These are phyloP conservation scores for Calonectria hawksworthii DNA, from an alignment of 2,329 filamentous ascomycete genomes.

Conservation along the genomic window DNA sequence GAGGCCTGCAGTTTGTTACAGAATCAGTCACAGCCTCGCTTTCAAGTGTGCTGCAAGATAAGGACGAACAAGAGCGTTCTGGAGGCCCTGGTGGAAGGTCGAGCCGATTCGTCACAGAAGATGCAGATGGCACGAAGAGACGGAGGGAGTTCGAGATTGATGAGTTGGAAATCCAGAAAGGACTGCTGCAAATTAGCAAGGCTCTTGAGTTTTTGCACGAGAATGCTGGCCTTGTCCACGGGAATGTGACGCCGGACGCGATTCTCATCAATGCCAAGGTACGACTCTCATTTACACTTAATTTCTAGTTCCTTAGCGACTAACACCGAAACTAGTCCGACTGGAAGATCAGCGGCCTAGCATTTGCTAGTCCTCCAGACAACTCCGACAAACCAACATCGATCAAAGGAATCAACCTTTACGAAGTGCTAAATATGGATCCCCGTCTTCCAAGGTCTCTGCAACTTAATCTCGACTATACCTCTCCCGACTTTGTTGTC, in stretches of 20 bases:
- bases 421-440: slow-evolving; percentile 88
- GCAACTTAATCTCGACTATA: slow-evolving; percentile 93
- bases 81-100: slow-evolving; percentile 78
- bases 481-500: slow-evolving; percentile 93
- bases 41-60: slow-evolving; percentile 84
- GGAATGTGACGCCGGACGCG: slow-evolving; percentile 93
- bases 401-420: slow-evolving; percentile 83
- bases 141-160: slow-evolving; percentile 92
- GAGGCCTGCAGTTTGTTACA: slow-evolving; percentile 95
- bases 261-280: slow-evolving; percentile 95
- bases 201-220: slow-evolving; percentile 96
- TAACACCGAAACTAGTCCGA: slow-evolving; percentile 75
- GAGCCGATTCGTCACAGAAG: slow-evolving; percentile 86
- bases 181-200: slow-evolving; percentile 91
- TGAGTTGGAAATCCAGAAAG: slow-evolving; percentile 97
- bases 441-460: slow-evolving; percentile 84
- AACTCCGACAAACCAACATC: slow-evolving; percentile 81
- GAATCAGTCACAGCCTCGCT: slow-evolving; percentile 93
- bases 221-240: slow-evolving; percentile 93
- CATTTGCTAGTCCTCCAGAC: slow-evolving; percentile 87
- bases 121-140: slow-evolving; percentile 79
- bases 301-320: slow-evolving; percentile 18
- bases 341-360: slow-evolving; percentile 97
- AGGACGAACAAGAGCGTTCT: slow-evolving; percentile 85
- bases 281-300: slow-evolving; percentile 46